Percentiles rank a stretch among this genome's conserved stretches.
phyloP scores from a whole-genome alignment of 306 rosid species.

The Argentina anserina region DNA sequence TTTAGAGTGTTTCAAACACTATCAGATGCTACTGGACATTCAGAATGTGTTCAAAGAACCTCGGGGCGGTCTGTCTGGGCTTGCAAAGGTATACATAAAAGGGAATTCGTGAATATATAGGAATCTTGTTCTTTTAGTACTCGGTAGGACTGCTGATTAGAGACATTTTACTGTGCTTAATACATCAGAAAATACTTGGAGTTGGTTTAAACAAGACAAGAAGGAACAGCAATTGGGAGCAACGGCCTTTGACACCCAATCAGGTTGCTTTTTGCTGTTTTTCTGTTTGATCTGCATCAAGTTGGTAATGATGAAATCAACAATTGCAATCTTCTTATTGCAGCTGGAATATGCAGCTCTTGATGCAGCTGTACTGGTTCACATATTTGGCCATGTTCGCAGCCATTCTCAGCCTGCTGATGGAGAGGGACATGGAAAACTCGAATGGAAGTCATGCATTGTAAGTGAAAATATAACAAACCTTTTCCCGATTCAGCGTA shows the following conservation, averaged over 20 bases:
- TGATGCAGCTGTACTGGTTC: conserved; percentile 87
- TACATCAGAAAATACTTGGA: conserved; percentile 76
- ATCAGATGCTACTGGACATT: conserved; percentile 76
- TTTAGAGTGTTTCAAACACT: conserved; percentile 74
- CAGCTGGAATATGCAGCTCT: conserved; percentile 98
- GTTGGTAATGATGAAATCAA: conserved; percentile 3
- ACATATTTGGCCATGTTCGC: conserved; percentile 67
- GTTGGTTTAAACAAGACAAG: conserved; percentile 89
- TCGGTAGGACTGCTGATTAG: conserved; percentile 5
- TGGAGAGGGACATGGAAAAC: conserved; percentile 35
- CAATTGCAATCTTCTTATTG: conserved; percentile 18
- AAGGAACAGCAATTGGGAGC: conserved; percentile 95
- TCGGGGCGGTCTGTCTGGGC: conserved; percentile 85
- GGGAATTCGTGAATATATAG: background rate
- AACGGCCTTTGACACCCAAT: conserved; percentile 71
- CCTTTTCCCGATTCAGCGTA: background rate
- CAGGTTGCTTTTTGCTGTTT: conserved; percentile 44
- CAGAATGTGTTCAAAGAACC: conserved; percentile 72
- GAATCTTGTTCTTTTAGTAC: background rate
- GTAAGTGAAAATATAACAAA: conserved; percentile 42
- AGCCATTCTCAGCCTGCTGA: conserved; percentile 47
- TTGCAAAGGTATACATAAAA: conserved; percentile 59
- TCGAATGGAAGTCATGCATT: conserved; percentile 76
- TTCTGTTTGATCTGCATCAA: background rate
- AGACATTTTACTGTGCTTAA: conserved; percentile 21